A percentile compares a stretch with the other conserved stretches of the same genome.
phyloP scores from a whole-genome alignment of 2,329 filamentous ascomycete genomes.

The Lasiodiplodia sp. region DNA sequence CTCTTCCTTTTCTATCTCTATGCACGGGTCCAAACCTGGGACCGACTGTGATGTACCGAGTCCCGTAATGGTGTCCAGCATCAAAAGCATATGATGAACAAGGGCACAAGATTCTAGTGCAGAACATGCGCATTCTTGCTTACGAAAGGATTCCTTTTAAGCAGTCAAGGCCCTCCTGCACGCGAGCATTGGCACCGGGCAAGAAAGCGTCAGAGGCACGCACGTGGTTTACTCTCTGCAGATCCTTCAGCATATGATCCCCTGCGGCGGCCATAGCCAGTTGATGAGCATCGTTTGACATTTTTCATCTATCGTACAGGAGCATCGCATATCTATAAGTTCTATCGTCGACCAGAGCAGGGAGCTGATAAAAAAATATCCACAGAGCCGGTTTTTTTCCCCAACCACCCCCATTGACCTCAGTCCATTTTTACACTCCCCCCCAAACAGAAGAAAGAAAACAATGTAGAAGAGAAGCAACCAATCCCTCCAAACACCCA shows the following conservation, averaged over 20 bases:
- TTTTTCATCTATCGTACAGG: slow-evolving; percentile 12
- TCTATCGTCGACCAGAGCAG: slow-evolving; percentile 9
- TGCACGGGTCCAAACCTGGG: background rate
- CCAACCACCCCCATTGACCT: background rate
- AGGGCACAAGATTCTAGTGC: background rate
- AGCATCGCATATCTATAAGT: slow-evolving; percentile 12
- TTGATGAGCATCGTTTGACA: background rate
- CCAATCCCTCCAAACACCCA: background rate
- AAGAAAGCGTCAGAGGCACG: background rate
- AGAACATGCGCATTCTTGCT: background rate
- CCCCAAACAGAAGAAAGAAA: background rate
- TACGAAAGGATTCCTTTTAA: background rate
- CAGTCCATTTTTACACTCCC: background rate
- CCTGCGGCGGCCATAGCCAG: background rate
- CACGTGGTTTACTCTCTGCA: background rate
- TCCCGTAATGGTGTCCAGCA: background rate
- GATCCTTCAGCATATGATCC: background rate
- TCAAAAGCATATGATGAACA: background rate
- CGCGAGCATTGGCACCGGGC: background rate
- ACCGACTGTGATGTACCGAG: background rate
- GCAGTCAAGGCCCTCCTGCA: background rate
- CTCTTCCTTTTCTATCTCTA: background rate
- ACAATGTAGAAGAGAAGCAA: background rate
- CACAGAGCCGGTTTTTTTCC: background rate
- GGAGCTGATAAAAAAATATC: background rate